Base-by-base conservation (phyloP, 2,329 filamentous ascomycete species). In the Neopestalotiopsis rosae region DNA sequence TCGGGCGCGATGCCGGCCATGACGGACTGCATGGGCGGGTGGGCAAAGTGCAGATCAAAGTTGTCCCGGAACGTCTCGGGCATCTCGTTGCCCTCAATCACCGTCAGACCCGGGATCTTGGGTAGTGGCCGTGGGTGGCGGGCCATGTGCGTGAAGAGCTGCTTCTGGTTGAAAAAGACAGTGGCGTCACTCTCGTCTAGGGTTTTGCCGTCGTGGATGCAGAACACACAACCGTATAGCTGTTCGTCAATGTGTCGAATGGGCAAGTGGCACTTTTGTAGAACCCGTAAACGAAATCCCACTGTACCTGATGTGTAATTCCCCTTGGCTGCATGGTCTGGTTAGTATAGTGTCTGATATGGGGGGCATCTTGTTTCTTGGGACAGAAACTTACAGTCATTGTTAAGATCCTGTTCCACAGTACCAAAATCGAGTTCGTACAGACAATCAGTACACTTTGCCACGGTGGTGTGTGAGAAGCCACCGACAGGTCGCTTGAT, bases 181-280 rank as follows among this genome's bases (percentile, higher is more conserved):
- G 87, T 89, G 2, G 87, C 83, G 62, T 89, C 87, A 71, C 85
- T 85, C 67, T 86, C 82, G 63, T 88, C 85, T 2, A 83, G 75
- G 0, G 86, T 88, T n/a, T 75, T 79, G 0, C 86, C 86, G 20
- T 79, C 70, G 5, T 85, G 81, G 4, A 88, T 78, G 73, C 87
- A 89, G 73, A 89, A 88, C 1, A 87, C 71, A 70, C 87, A 89
- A 3, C 80, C 86, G 72, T 87, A 89, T 59, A 87, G 74, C 65
- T 85, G 81, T 69, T 89, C 87, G 58, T 88, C 87, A 17, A 84
- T 78, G 14, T 84, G 79, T 67, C 82, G 83, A 5, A 85, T 83
- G 0, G 82, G 76, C 5, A 89, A 68, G 73, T 89, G 87, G 65
- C 83, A 84, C 75, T 89, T 89, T 71, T 87, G 86, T 4, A 89